phyloP scores from a whole-genome alignment of 208 protist species.

The Leishmania turanica region DNA sequence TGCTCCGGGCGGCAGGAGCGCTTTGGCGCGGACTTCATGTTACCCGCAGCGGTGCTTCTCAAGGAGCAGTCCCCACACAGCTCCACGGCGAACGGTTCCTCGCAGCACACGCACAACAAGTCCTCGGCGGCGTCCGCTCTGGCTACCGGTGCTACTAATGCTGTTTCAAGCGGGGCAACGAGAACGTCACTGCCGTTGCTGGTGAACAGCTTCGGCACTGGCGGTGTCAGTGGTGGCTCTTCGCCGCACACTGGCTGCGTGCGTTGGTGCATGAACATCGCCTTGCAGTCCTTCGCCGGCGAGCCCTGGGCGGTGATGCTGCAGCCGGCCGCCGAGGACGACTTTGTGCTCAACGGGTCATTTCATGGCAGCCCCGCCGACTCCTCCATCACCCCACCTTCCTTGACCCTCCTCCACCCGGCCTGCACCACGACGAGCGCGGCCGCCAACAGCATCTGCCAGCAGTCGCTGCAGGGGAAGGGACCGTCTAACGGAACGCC shows the following conservation, averaged over 20 bases:
- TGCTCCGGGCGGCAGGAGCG: neutral
- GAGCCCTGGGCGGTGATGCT: constrained; percentile 75
- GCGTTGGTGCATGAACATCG: constrained; percentile 81
- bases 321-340: constrained; percentile 32
- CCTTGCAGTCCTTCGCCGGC: constrained; percentile 72
- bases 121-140: constrained; percentile 8
- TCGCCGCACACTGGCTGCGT: constrained; percentile 41
- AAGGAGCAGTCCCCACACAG: constrained; percentile 6
- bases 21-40: constrained; percentile 3
- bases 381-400: constrained; percentile 1
- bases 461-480: constrained; percentile 12
- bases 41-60: neutral
- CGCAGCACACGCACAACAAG: constrained; percentile 7
- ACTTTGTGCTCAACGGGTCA: constrained; percentile 24
- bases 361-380: constrained; percentile 23
- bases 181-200: constrained; percentile 9
- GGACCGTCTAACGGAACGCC: neutral
- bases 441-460: constrained; percentile 20
- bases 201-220: neutral
- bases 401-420: constrained; percentile 9
- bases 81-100: neutral
- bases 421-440: constrained; percentile 24
- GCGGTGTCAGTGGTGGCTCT: constrained; percentile 10
- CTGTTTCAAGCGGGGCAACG: neutral
- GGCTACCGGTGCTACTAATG: neutral